Evolutionary conservation across 306 rosid genomes (phyloP), one percentile per base, ranked within the genome.

Genomic region (Cyamopsis tetragonoloba): DNA sequence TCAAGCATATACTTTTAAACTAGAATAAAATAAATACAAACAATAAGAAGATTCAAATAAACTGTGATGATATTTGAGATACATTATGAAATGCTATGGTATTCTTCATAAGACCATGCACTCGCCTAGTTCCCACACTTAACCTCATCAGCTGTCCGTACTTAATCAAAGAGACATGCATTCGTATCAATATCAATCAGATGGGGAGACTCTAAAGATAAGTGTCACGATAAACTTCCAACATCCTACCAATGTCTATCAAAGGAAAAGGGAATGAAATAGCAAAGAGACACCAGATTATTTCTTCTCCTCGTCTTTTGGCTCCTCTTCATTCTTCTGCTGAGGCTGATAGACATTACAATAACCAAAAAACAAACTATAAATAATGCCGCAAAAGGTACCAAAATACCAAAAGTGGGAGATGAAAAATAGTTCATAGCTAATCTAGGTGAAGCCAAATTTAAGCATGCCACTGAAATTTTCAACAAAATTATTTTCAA

Each of bases 311-410:
- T 81, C 91, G 42, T 91, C 95, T 34, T 73, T 81, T 14, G 88
- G 77, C 42, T 81, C 77, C 68, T 89, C 98, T 56, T 88, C 96
- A 5, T 82, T 37, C 78, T 91, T 91, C 82, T 85, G 82, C 63
- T 85, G 84, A 41, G 85, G 24, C 90, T 73, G 70, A 70, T 66
- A 11, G 53, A 71, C 10, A 74, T 38, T 9, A 35, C 27, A 64
- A 53, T 66, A n/a, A n/a, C n/a, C 50, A 76, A 68, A 60, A 49
- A 50, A 81, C 39, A 49, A 50, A 81, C 39, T 23, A 38, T 37
- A 37, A 30, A 10, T 8, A 50, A 3, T 14, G 32, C 31, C 63
- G 48, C n/a, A 42, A 65, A 54, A 64, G 26, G 22, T 26, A 68
- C 57, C 63, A 73, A 61, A 73, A 73, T 10, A 10, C 34, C 34